Percentiles rank a stretch among this genome's conserved stretches.
Conservation (phyloP, 495 filamentous ascomycete genomes). For the Copromyces sp. region DNA sequence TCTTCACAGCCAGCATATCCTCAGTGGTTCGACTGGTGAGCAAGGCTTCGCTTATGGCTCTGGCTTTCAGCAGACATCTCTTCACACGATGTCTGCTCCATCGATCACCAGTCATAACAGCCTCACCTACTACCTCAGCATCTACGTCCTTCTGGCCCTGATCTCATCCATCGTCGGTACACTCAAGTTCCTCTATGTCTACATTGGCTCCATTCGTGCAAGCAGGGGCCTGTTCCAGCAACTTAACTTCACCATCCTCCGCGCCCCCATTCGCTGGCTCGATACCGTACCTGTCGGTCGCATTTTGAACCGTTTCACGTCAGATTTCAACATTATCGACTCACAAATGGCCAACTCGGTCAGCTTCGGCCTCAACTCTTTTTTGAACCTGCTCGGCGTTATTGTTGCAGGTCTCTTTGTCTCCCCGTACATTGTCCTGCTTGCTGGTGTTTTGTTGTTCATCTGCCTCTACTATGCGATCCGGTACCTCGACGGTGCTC, state of each 20-base stretch:
- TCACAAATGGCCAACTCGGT: conserved; percentile 51
- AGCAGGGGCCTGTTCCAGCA: conserved; percentile 55
- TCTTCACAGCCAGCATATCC: conserved; percentile 7
- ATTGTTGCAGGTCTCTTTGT: conserved; percentile 52
- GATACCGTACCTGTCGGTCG: conserved; percentile 74
- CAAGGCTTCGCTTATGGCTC: conserved; percentile 26
- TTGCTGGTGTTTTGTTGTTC: conserved; percentile 42
- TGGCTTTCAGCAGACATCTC: conserved; percentile 28
- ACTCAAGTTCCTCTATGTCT: conserved; percentile 47
- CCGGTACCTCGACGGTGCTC: conserved; percentile 55
- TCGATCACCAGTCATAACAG: conserved; percentile 14
- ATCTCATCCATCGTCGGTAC: conserved; percentile 46
- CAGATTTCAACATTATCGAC: conserved; percentile 66
- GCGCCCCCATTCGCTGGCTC: conserved; percentile 64
- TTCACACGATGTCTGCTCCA: conserved; percentile 20
- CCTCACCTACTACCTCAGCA: conserved; percentile 52
- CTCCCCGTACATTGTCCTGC: conserved; percentile 50
- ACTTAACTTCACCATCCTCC: conserved; percentile 54
- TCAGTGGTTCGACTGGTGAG: conserved; percentile 7
- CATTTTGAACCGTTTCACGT: conserved; percentile 69
- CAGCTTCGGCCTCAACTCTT: conserved; percentile 41
- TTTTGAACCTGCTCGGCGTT: conserved; percentile 46
- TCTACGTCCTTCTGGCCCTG: conserved; percentile 56
- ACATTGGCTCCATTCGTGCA: conserved; percentile 48
- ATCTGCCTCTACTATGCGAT: conserved; percentile 48